Conservation (phyloP, 345 rosid species). For the Brassica cretica region DNA sequence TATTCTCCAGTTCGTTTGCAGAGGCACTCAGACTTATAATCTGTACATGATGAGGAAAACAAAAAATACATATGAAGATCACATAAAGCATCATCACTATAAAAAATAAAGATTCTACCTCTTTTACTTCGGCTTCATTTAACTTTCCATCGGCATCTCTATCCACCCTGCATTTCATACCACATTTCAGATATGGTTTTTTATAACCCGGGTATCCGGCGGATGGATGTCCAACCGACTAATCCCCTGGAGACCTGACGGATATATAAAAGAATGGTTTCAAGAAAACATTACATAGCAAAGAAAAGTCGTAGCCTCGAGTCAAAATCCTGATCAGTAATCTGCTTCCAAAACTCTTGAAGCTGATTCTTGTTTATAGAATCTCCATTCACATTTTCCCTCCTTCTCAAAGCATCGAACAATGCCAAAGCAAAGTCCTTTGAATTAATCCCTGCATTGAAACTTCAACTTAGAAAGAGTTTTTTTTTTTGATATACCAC, state of each 20-base stretch:
- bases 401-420: constrained; percentile 66
- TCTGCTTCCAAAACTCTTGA: constrained; percentile 69
- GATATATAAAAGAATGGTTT: not conserved
- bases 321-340: constrained; percentile 69
- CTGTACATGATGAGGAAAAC: constrained; percentile 33
- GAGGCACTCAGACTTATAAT: constrained; percentile 74
- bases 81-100: constrained; percentile 5
- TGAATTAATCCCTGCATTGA: constrained; percentile 58
- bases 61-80: not conserved
- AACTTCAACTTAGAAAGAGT: not conserved
- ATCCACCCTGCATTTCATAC: constrained; percentile 60
- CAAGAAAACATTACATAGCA: constrained; percentile 52
- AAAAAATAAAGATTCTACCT: constrained; percentile 38
- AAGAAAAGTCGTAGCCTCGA: constrained; percentile 76
- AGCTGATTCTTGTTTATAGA: constrained; percentile 49
- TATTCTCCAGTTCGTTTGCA: constrained; percentile 63
- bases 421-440: constrained; percentile 65
- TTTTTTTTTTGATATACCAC: no score
- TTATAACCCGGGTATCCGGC: no score
- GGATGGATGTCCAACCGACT: not conserved
- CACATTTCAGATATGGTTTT: not conserved
- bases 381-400: constrained; percentile 46
- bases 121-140: constrained; percentile 64
- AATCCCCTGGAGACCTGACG: not conserved
- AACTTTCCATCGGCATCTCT: constrained; percentile 78